A percentile compares a stretch with the other conserved stretches of the same genome.
Evolutionary conservation across 805 yeast species (phyloP).

Genomic region (Barnettozyma vustinii): DNA sequence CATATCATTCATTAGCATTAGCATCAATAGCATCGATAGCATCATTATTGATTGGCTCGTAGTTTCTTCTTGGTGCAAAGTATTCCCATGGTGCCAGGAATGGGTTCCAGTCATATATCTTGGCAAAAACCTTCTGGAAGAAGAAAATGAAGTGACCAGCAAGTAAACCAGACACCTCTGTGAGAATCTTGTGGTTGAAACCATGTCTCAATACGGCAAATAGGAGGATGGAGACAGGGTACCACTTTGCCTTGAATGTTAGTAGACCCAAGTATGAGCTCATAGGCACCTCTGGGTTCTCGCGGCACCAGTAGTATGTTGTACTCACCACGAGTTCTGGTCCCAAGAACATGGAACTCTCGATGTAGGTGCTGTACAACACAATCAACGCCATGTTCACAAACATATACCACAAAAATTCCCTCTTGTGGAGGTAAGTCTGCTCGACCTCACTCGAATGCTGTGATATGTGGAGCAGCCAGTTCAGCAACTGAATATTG

Average conservation of each 20-base stretch:
- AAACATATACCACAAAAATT: slow-evolving; percentile 19
- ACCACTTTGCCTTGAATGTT: slow-evolving; percentile 15
- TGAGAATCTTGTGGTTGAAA: not conserved
- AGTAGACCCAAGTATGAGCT: slow-evolving; percentile 13
- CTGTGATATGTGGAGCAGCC: slow-evolving; percentile 6
- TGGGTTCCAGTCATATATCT: slow-evolving; percentile 18
- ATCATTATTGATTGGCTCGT: not conserved
- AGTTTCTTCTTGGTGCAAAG: not conserved
- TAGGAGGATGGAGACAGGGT: slow-evolving; percentile 5
- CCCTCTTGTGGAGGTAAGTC: slow-evolving; percentile 5
- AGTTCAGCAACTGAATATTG: slow-evolving; percentile 9
- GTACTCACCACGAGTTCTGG: slow-evolving; percentile 10
- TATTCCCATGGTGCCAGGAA: slow-evolving; percentile 20
- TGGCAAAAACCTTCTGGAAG: slow-evolving; percentile 16
- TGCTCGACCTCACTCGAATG: slow-evolving; percentile 15
- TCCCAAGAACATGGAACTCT: slow-evolving; percentile 7
- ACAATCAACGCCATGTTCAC: slow-evolving; percentile 10
- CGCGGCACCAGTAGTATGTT: slow-evolving; percentile 18
- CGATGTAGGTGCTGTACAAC: slow-evolving; percentile 6
- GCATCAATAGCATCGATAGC: not conserved
- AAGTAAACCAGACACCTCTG: slow-evolving; percentile 8
- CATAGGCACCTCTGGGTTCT: slow-evolving; percentile 12
- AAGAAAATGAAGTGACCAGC: slow-evolving; percentile 22
- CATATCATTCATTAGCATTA: not conserved
- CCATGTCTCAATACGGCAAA: slow-evolving; percentile 2